Evolutionary conservation across 768 basidiomycete species (phyloP), one percentile per base, ranked within the genome.

Genomic region (Guyanaporus albipodus): DNA sequence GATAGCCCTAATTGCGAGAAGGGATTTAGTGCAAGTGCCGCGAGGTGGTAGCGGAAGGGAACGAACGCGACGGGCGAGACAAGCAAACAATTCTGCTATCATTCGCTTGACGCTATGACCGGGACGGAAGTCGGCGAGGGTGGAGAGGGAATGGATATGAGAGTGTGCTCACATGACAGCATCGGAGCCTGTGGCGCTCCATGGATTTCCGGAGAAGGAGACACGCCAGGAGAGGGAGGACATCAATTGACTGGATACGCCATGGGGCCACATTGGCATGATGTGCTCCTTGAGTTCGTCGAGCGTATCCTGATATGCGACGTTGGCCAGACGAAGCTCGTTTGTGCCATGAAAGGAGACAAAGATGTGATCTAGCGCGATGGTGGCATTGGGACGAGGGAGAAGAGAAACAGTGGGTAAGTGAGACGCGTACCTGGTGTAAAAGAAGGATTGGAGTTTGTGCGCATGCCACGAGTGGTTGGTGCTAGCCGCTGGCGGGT

Each of bases 181-280:
- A 27, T 85, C 76, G 18, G 70, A 67, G 3, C 83, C 83, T 33
- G 68, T 69, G 51, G 79, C 70, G 38, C 72, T 75, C 87, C 87
- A 90, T 4, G 87, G 87, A n/a, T 73, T 70, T 50, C 78, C 79
- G 48, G 70, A 68, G 54, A 89, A 87, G 15, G 70, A 74, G n/a
- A 85, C 76, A 33, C 74, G 75, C 76, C 83, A 86, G n/a, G 64
- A 54, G 27, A 64, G 54, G 19, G 53, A 70, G 65, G 56, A 74
- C 61, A 42, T 73, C 69, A 33, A 63, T 54, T 49, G 72, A 58
- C 32, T 71, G 57, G 50, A 74, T 36, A 83, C 65, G 1, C 87
- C 86, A n/a, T 78, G 73, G 19, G 77, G 76, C 87, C 87, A 90
- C 59, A 82, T 67, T 12, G 77, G 75, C 54, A 82, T 70, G 19